Evolutionary conservation across 2,329 filamentous ascomycete genomes (phyloP).

Genomic region (Madurella fahalii): DNA sequence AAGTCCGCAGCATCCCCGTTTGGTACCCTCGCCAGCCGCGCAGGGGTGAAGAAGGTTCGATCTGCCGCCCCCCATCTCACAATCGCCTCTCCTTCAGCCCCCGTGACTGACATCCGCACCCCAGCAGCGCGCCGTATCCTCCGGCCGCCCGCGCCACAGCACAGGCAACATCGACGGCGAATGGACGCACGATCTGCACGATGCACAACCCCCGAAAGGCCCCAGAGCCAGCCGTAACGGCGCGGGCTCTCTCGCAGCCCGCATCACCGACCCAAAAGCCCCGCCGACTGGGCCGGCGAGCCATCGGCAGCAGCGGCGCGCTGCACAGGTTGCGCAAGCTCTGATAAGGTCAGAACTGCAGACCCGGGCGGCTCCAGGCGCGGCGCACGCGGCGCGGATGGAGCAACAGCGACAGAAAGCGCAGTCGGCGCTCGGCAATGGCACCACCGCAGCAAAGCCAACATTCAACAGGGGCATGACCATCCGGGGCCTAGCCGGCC

Average conservation of each 20-base stretch:
- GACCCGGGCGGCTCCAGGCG: slow-evolving; percentile 16
- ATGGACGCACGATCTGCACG: slow-evolving; percentile 69
- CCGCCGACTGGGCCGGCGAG: slow-evolving; percentile 8
- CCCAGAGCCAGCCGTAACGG: slow-evolving; percentile 28
- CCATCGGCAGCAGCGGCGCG: slow-evolving; percentile 32
- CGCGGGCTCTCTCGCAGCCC: slow-evolving; percentile 40
- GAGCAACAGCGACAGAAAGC: slow-evolving; percentile 33
- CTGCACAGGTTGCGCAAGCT: slow-evolving; percentile 43
- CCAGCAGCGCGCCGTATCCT: slow-evolving; percentile 29
- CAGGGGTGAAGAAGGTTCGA: slow-evolving; percentile 64
- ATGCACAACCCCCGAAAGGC: slow-evolving; percentile 33
- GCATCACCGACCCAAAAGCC: slow-evolving; percentile 25
- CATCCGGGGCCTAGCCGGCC: slow-evolving; percentile 70
- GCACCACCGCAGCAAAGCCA: slow-evolving; percentile 16
- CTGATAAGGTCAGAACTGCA: slow-evolving; percentile 38
- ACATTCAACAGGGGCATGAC: slow-evolving; percentile 49
- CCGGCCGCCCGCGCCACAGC: slow-evolving; percentile 33
- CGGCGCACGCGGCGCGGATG: slow-evolving; percentile 9
- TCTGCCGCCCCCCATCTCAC: neutral
- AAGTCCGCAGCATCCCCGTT: slow-evolving; percentile 37
- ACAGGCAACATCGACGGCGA: slow-evolving; percentile 59
- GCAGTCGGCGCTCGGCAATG: slow-evolving; percentile 9
- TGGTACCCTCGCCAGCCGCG: slow-evolving; percentile 64
- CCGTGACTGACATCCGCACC: neutral
- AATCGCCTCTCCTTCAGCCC: neutral